Base-by-base conservation (phyloP, 805 yeast species). In the Candida mattraensis region DNA sequence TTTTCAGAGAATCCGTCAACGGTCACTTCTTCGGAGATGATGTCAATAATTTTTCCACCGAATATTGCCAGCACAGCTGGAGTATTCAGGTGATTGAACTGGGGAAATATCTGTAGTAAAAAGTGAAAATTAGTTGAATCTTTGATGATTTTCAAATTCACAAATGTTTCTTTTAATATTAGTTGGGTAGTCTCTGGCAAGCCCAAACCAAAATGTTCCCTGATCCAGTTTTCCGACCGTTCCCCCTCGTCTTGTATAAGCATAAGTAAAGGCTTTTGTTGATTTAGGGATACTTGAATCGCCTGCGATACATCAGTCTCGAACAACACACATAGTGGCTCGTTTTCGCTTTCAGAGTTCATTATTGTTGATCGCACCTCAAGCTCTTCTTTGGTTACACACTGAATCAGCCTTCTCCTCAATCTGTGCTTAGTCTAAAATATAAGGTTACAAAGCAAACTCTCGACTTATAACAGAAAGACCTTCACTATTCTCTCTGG, bases 31-130 rank as follows among this genome's bases (percentile, higher is more conserved):
- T 60, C 67, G 7, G 60, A 57, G 8, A 78, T 58, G 3, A 66
- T 47, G 29, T 70, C 77, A 21, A 73, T 42, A 5, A 78, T 63
- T 24, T 61, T 53, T 5, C 82, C 78, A 8, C 64, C 59, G 21
- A 56, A 60, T n/a, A 84, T 65, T 10, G 81, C 60, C 49, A 75
- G 70, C 16, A 82, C 60, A 43, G 84, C 69, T 2, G 89, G 89
- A 3, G 70, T 65, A 0, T 48, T 50, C 6, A 70, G 61, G 12
- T 66, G 59, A 3, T 29, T 33, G 28, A 48, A 51, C 9, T 47
- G 48, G 1, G 78, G 78, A 44, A 78, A 80, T n/a, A 81, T 61
- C 42, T 77, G 79, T 22, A 67, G 61, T 48, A 83, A 79, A 45
- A 63, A 62, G 1, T 42, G 49, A 40, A 65, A 78, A 40, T 77